Evolutionary conservation across 345 rosid species (phyloP).

Genomic region (Lenwebbia sp.): DNA sequence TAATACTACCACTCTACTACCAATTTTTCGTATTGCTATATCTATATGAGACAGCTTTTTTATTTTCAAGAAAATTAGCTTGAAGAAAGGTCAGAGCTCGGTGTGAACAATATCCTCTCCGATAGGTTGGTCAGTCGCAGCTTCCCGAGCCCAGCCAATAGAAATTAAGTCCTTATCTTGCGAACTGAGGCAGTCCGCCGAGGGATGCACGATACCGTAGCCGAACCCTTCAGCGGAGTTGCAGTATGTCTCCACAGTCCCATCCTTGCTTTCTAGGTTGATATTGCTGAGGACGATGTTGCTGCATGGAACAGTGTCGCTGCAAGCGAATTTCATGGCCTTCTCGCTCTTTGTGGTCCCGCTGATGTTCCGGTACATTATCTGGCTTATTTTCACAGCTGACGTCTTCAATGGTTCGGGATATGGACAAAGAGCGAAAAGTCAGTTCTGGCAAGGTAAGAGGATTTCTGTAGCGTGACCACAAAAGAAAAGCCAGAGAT

Average conservation of each 20-base stretch:
- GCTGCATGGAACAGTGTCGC: constrained; percentile 85
- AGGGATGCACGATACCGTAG: constrained; percentile 73
- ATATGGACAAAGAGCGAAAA: background rate
- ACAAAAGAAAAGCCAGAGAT: background rate
- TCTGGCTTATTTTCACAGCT: constrained; percentile 69
- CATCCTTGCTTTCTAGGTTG: constrained; percentile 65
- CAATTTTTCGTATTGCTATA: background rate
- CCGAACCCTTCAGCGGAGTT: constrained; percentile 83
- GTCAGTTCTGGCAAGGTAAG: background rate
- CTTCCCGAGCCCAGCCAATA: background rate
- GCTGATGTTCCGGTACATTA: constrained; percentile 77
- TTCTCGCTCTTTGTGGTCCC: constrained; percentile 64
- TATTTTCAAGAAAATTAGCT: background rate
- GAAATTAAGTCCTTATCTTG: constrained; percentile 29
- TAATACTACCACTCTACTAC: background rate
- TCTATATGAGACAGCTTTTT: background rate
- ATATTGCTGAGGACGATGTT: constrained; percentile 68
- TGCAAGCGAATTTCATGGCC: constrained; percentile 89
- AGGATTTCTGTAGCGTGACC: background rate
- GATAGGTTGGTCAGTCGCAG: constrained; percentile 2
- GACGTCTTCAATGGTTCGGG: constrained; percentile 42
- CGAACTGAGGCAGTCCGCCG: constrained; percentile 79
- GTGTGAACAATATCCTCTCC: constrained; percentile 32
- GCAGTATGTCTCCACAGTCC: constrained; percentile 79
- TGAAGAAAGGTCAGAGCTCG: constrained; percentile 37